These are phyloP conservation scores for Entoloma clypeatum DNA, from an alignment of 1,284 basidiomycete species.

Conservation along the genomic window DNA sequence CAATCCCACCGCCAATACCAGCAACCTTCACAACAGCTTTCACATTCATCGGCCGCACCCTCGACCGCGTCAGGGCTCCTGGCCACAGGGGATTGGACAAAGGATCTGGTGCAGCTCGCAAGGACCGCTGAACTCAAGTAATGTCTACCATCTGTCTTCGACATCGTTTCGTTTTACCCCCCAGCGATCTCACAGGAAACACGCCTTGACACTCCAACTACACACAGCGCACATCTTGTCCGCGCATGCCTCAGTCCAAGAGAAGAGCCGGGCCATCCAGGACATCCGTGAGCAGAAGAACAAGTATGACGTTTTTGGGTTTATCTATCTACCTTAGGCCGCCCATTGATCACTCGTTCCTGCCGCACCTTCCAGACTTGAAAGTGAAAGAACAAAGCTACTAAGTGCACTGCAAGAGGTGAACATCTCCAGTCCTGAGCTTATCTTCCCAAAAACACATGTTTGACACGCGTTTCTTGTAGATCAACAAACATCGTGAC, in stretches of 20 bases:
- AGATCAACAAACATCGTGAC: constrained; percentile 79
- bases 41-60: background rate
- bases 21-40: constrained; percentile 15
- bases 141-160: constrained; percentile 1
- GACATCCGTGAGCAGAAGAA: constrained; percentile 79
- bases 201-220: constrained; percentile 72
- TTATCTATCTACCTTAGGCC: constrained; percentile 2
- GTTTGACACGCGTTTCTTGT: too few relatives aligned
- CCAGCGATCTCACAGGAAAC: constrained; percentile 49
- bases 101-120: constrained; percentile 74
- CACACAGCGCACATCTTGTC: constrained; percentile 84
- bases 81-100: constrained; percentile 78
- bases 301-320: constrained; percentile 49
- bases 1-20: constrained; percentile 20
- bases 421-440: constrained; percentile 17
- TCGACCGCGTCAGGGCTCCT: constrained; percentile 49
- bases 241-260: constrained; percentile 70
- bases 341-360: constrained; percentile 2
- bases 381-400: constrained; percentile 65
- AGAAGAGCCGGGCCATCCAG: constrained; percentile 71
- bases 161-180: background rate
- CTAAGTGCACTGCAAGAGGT: constrained; percentile 67
- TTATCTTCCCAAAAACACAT: too few relatives aligned
- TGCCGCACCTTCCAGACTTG: too few relatives aligned
- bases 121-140: constrained; percentile 82